Base-by-base conservation (phyloP, 805 yeast species). In the Ogataea chonburiensis region DNA sequence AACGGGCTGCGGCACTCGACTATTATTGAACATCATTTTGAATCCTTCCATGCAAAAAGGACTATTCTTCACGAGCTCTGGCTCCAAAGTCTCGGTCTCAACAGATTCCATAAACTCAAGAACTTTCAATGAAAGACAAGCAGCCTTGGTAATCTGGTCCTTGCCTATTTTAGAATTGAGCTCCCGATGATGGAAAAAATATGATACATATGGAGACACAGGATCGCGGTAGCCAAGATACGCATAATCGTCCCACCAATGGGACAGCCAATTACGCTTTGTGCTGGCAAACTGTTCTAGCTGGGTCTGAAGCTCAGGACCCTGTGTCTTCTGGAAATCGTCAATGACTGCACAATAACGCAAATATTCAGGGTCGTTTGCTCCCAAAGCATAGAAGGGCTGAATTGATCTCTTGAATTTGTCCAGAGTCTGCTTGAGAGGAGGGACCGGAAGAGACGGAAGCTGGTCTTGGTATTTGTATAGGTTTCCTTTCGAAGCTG, bases 41-140 rank as follows among this genome's bases (percentile, higher is more conserved):
- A 86, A 89, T 21, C 94, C 81, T 61, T 86, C 88, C 98, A 91
- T 91, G 64, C 97, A 91, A 57, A 78, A 83, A n/a, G 97, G 95
- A 14, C 27, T 42, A 35, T 79, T 81, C 64, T 77, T 84, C 50
- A 74, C 66, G 56, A 86, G 67, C 62, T 91, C 98, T 4, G 96
- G 86, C 38, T 81, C 86, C 50, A 91, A 69, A 11, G 83, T 67
- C 61, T 86, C 89, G 43, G 65, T 64, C 56, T 83, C 91, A 38
- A 87, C 71, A 32, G 72, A 57, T 41, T 71, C 71, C 68, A 78
- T 73, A 60, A 87, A 91, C 45, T 77, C 71, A 23, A 84, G 66
- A 14, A 85, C 78, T 40, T 84, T 77, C 32, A 74, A 70, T 24
- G 83, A 70, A 43, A 91, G 64, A 31, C 86, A 80, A 5, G 95